Base-by-base conservation (phyloP, 495 filamentous ascomycete species). In the Aspergillus haitiensis region DNA sequence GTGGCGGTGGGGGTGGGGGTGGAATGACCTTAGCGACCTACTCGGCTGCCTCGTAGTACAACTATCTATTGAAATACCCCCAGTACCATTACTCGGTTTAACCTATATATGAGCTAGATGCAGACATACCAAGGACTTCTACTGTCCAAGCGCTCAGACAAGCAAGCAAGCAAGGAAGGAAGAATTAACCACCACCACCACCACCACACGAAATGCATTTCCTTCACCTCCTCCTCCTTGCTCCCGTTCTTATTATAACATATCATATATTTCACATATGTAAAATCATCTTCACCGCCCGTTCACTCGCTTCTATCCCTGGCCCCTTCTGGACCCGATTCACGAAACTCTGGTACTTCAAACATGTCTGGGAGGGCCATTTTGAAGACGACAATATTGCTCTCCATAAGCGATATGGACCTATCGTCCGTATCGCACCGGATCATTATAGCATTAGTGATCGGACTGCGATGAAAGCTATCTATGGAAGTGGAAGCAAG, bases 271-370 rank as follows among this genome's bases (percentile, higher is more conserved):
- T 68, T 21, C 42, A 46, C 10, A 45, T 63, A 31, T 36, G 71
- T 12, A 34, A 65, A 15, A 60, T 54, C 45, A 64, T 64, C 37
- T 46, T 69, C 34, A 47, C 60, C 3, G 63, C 64, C 6, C 72
- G 59, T 15, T 57, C 75, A 5, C 72, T 86, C 1, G 68, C 70
- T 16, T 62, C 72, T 32, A 70, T 88, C 50, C 77, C 79, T 0
- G 84, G 83, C 12, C 85, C 84, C 0, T 72, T 75, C 42, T 68
- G 78, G 46, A 77, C 85, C 16, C 77, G 79, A 1, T 80, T 86
- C 61, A 83, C 81, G 7, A 75, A 79, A 27, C 61, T 82, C 16
- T 88, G 85, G 83, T 82, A 81, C 58, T 77, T 84, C 52, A 65
- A 69, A 4, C 72, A 67, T 8, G 66, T 82, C 18, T 69, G 67